Evolutionary conservation across 805 yeast species (phyloP), one percentile per base, ranked within the genome.

Genomic region (Metschnikowia gelsemii): DNA sequence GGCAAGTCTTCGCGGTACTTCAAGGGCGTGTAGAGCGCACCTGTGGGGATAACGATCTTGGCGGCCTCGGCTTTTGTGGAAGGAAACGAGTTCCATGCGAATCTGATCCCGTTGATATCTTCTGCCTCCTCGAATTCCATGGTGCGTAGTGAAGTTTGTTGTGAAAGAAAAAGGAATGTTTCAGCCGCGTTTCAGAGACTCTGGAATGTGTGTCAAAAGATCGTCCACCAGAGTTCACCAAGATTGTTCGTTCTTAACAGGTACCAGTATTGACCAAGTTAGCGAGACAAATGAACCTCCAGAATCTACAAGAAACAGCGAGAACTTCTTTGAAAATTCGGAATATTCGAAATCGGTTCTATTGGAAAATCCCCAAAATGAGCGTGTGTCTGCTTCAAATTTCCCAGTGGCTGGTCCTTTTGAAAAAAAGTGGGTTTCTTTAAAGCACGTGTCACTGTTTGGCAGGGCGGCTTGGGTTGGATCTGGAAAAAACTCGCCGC

Each of bases 11-110:
- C 84, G 51, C 86, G 78, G 43, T 79, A 79, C 56, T 87, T 80
- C 54, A 93, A 75, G 7, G 99, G 99, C n/a, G 97, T 90, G 72
- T 89, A 93, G 48, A 93, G 69, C 42, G 96, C 84, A 30, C 97
- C 96, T 26, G 93, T 82, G 9, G 99, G 99, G 23, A 93, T 90
- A 14, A 91, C 95, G 57, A 89, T 84, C 53, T 93, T 84, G 55
- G 83, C 82, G 14, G 96, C 93, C 63, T 93, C 98, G 30, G 80
- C 79, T 53, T 89, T 80, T 27, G 96, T 83, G 30, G 86, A 80
- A 21, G 99, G 99, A 56, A 91, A 82, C 30, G 87, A 84, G 69
- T 72, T 68, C 82, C 85, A 65, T 11, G 74, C 64, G 36, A 64
- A 66, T 42, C 75, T 68, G 28, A 70, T 65, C 20, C 75, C 75